Percentiles rank a stretch among this genome's conserved stretches.
These are phyloP conservation scores for Tolypocladium ovalisporum DNA, from an alignment of 2,329 filamentous ascomycete species.

Conservation along the genomic window DNA sequence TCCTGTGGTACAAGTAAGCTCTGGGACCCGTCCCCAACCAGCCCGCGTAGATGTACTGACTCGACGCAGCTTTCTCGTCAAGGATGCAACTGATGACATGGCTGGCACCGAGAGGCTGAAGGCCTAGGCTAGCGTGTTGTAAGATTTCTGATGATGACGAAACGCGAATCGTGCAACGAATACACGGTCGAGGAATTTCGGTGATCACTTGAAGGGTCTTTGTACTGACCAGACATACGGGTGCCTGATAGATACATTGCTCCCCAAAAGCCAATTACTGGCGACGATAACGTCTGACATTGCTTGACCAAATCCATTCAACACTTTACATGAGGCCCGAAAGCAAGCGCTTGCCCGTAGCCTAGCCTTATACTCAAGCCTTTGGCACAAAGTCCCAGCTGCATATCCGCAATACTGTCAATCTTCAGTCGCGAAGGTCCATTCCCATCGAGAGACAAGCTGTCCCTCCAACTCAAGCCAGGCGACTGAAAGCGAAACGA, in stretches of 20 bases:
- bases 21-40: neutral
- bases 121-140: slow-evolving; percentile 22
- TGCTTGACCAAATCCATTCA: neutral
- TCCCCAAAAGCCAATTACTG: no score
- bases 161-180: neutral
- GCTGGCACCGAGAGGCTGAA: slow-evolving; percentile 59
- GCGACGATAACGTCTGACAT: neutral
- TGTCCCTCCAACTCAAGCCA: neutral
- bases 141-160: neutral
- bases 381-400: no score
- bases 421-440: neutral
- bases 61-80: slow-evolving; percentile 63
- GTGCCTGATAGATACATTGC: neutral
- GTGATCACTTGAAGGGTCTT: no score
- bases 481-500: neutral
- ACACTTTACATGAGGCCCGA: neutral
- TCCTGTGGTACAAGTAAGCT: slow-evolving; percentile 91
- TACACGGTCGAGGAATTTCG: neutral
- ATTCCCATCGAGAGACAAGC: neutral
- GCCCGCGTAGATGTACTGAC: slow-evolving; percentile 9
- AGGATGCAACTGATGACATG: slow-evolving; percentile 75
- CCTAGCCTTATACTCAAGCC: neutral
- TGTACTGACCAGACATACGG: neutral
- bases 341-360: no score
- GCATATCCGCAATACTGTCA: neutral